A percentile compares a stretch with the other conserved stretches of the same genome.
Evolutionary conservation across 164 flowering plant genomes (phyloP).

Genomic region (Akebia trifoliata): DNA sequence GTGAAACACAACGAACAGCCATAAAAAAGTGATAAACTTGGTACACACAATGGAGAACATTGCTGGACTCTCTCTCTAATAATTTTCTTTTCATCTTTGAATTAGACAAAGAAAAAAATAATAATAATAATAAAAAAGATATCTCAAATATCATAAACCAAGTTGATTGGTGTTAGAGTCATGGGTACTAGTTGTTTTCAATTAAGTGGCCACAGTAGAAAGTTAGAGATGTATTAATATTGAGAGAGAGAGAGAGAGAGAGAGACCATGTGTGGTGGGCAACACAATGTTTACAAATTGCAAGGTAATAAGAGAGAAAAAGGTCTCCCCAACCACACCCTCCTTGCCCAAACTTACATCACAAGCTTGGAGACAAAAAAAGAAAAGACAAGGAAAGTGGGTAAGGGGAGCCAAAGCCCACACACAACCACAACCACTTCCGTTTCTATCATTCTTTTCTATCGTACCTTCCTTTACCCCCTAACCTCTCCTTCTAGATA

Average conservation of each 20-base stretch:
- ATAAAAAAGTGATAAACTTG: background rate
- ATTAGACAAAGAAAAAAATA: background rate
- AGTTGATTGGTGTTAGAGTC: constrained; percentile 3
- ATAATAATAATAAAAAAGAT: background rate
- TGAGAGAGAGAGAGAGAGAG: background rate
- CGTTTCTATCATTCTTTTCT: constrained; percentile 15
- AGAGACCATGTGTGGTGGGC: constrained; percentile 20
- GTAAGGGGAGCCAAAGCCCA: constrained; percentile 72
- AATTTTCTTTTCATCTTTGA: background rate
- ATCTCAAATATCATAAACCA: background rate
- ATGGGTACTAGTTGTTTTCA: constrained; percentile 11
- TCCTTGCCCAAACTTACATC: constrained; percentile 43
- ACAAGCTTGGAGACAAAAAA: constrained; percentile 30
- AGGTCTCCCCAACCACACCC: constrained; percentile 11
- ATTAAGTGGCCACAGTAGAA: background rate
- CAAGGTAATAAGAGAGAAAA: constrained; percentile 13
- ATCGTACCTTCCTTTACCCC: constrained; percentile 17
- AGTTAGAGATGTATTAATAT: background rate
- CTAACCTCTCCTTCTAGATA: constrained; percentile 48
- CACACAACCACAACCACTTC: constrained; percentile 19
- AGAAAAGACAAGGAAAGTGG: constrained; percentile 33
- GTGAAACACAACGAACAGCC: constrained; percentile 1
- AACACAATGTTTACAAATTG: constrained; percentile 21
- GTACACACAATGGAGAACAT: too few species aligned
- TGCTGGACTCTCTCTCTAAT: too few species aligned